A percentile compares a stretch with the other conserved stretches of the same genome.
Evolutionary conservation across 1,139 yeast species (phyloP).

Genomic region (Debaryomyces udenii): DNA sequence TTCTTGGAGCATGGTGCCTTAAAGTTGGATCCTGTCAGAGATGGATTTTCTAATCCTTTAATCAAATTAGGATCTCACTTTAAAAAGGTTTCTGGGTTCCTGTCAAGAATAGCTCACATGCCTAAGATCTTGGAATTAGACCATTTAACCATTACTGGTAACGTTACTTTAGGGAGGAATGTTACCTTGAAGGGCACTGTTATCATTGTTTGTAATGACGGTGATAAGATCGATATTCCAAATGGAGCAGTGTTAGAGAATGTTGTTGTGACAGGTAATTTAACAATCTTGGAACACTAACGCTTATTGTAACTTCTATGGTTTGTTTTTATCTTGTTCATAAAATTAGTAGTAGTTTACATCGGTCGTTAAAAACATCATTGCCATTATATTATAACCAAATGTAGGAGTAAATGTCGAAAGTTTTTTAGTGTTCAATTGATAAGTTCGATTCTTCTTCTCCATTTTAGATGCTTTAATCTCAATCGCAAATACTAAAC

Average conservation of each 20-base stretch:
- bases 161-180: constrained; percentile 86
- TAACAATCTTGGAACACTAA: constrained; percentile 92
- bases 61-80: constrained; percentile 95
- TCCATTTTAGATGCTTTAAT: too few relatives aligned
- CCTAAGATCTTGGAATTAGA: constrained; percentile 94
- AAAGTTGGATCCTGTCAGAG: constrained; percentile 80
- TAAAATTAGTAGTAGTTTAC: background rate
- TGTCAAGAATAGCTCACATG: constrained; percentile 88
- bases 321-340: constrained; percentile 5
- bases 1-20: constrained; percentile 90
- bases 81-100: constrained; percentile 93
- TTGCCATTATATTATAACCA: too few relatives aligned
- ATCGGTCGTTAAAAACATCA: too few relatives aligned
- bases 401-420: too few relatives aligned
- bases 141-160: constrained; percentile 96
- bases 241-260: constrained; percentile 93
- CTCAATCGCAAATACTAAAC: too few relatives aligned
- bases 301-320: background rate
- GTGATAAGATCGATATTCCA: constrained; percentile 95
- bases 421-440: too few relatives aligned
- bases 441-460: too few relatives aligned
- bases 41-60: constrained; percentile 86
- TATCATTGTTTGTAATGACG: constrained; percentile 95
- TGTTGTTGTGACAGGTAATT: constrained; percentile 95
- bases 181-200: constrained; percentile 96